Evolutionary conservation across 495 filamentous ascomycete species (phyloP).

Genomic region (Hypoxylon rickii): DNA sequence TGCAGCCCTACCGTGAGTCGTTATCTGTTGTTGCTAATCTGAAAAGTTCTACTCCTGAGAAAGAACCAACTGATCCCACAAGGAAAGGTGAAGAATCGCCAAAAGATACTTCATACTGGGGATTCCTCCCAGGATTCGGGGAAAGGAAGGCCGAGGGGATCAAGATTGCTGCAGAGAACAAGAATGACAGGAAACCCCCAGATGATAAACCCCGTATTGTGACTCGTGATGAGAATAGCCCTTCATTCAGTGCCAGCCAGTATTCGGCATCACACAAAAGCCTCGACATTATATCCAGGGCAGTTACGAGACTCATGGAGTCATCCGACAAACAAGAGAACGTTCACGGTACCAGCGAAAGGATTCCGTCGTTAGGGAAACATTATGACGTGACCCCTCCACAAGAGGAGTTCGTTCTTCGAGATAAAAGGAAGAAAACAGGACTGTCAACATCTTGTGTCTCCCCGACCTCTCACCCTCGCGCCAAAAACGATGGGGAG

Average conservation of each 20-base stretch:
- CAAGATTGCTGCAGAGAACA: not conserved
- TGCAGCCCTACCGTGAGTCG: slow-evolving; percentile 19
- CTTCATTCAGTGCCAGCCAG: slow-evolving; percentile 15
- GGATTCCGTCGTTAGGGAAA: not conserved
- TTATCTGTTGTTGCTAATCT: slow-evolving; percentile 2
- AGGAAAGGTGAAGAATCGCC: slow-evolving; percentile 11
- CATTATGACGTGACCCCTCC: not conserved
- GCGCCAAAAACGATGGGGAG: not conserved
- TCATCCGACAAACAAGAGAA: slow-evolving; percentile 24
- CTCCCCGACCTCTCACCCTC: slow-evolving; percentile 17
- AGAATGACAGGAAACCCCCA: too few relatives aligned
- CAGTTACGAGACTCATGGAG: slow-evolving; percentile 2
- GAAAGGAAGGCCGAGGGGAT: slow-evolving; percentile 10
- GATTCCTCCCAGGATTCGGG: slow-evolving; percentile 21
- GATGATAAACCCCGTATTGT: too few relatives aligned
- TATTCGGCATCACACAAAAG: slow-evolving; percentile 26
- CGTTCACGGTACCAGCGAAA: slow-evolving; percentile 7
- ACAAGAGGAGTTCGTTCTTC: not conserved
- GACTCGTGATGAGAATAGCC: slow-evolving; percentile 12
- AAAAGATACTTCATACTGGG: slow-evolving; percentile 28
- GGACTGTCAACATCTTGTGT: slow-evolving; percentile 5
- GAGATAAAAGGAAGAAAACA: not conserved
- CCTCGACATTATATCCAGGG: slow-evolving; percentile 3
- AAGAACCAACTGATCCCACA: not conserved
- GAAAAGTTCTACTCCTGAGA: slow-evolving; percentile 6